These are phyloP conservation scores for Thelonectria discophora DNA, from an alignment of 2,329 filamentous ascomycete genomes.

Conservation along the genomic window DNA sequence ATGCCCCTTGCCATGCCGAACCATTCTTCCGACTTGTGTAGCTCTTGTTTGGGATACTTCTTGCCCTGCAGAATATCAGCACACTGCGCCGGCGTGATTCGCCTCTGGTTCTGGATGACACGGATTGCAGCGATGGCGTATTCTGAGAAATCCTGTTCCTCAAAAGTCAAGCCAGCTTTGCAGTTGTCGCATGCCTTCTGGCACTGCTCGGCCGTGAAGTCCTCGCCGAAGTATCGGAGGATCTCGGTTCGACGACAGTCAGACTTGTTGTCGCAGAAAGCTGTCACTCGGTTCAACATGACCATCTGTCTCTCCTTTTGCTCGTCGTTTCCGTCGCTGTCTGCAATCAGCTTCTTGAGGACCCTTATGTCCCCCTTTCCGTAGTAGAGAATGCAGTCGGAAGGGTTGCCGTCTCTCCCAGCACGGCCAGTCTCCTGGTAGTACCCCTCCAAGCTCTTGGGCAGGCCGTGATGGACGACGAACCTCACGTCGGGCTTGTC, in stretches of 20 bases:
- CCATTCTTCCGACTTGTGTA: slow-evolving; percentile 62
- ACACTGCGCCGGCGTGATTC: slow-evolving; percentile 80
- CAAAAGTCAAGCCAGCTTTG: slow-evolving; percentile 74
- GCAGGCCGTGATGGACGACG: slow-evolving; percentile 91
- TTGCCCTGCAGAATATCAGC: slow-evolving; percentile 85
- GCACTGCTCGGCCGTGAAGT: slow-evolving; percentile 77
- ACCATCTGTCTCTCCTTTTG: slow-evolving; percentile 85
- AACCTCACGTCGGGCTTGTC: slow-evolving; percentile 97
- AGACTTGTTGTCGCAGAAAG: slow-evolving; percentile 88
- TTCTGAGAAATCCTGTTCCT: slow-evolving; percentile 78
- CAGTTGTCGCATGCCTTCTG: slow-evolving; percentile 88
- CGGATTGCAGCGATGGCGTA: slow-evolving; percentile 76
- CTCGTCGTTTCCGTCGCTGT: slow-evolving; percentile 77
- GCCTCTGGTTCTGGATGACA: slow-evolving; percentile 68
- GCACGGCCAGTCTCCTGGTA: slow-evolving; percentile 98
- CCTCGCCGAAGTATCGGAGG: slow-evolving; percentile 92
- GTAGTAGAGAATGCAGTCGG: slow-evolving; percentile 91
- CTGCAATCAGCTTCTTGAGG: slow-evolving; percentile 82
- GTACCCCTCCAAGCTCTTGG: slow-evolving; percentile 96
- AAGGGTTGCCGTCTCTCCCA: slow-evolving; percentile 86
- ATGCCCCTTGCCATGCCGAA: slow-evolving; percentile 75
- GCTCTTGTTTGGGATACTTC: slow-evolving; percentile 66
- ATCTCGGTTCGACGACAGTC: slow-evolving; percentile 91
- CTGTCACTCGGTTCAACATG: slow-evolving; percentile 86
- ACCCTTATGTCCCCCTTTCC: slow-evolving; percentile 78